These are phyloP conservation scores for Trypanosoma lewisi DNA, from an alignment of 208 protist genomes.

Conservation along the genomic window DNA sequence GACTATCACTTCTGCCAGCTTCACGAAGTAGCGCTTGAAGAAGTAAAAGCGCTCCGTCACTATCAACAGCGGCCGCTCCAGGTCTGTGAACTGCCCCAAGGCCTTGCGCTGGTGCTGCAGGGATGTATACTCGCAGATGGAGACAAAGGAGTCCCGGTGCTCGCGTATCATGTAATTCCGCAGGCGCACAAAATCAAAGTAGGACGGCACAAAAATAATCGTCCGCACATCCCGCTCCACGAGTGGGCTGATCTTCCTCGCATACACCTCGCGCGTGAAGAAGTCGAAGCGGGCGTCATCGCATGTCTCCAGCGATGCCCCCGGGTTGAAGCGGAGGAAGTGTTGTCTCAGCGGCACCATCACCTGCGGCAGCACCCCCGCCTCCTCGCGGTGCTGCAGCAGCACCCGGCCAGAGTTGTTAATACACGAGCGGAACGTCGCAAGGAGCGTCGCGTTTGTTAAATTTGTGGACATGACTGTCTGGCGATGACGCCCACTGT, in stretches of 20 bases:
- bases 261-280: conserved; percentile 89
- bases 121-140: conserved; percentile 93
- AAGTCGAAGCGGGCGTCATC: conserved; percentile 91
- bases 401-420: conserved; percentile 78
- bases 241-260: conserved; percentile 60
- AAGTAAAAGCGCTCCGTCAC: conserved; percentile 97
- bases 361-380: conserved; percentile 55
- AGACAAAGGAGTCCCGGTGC: conserved; percentile 77
- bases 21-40: conserved; percentile 94
- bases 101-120: conserved; percentile 75
- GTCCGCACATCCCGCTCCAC: conserved; percentile 74
- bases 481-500: conserved; percentile 89
- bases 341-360: conserved; percentile 84
- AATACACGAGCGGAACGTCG: conserved; percentile 74
- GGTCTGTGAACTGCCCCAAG: conserved; percentile 81
- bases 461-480: conserved; percentile 88
- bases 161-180: conserved; percentile 94
- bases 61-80: conserved; percentile 88
- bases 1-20: conserved; percentile 88
- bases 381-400: conserved; percentile 52
- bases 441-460: conserved; percentile 83
- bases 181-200: conserved; percentile 96
- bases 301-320: conserved; percentile 35
- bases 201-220: conserved; percentile 93
- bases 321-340: conserved; percentile 87